Conservation (phyloP, 345 rosid species). For the Populus tremula region DNA sequence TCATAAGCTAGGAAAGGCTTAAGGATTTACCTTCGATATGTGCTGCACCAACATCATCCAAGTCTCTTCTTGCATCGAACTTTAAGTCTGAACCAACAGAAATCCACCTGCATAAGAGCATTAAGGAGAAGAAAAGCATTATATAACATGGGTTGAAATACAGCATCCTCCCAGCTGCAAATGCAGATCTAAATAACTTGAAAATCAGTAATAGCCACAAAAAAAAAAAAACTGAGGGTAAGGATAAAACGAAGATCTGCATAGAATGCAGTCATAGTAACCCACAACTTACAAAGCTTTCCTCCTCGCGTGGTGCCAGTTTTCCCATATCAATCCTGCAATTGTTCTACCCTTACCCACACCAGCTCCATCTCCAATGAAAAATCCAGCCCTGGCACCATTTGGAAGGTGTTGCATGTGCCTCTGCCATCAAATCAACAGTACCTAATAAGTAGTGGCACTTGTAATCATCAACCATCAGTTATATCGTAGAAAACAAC, state of each 20-base stretch:
- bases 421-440: conserved; percentile 54
- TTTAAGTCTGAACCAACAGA: conserved; percentile 97
- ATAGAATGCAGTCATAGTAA: conserved; percentile 13
- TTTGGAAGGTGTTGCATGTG: conserved; percentile 86
- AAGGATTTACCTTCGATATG: conserved; percentile 59
- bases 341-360: conserved; percentile 98
- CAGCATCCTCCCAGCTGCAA: not conserved
- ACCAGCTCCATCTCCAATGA: conserved; percentile 99
- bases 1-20: conserved; percentile 1
- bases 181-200: not conserved
- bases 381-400: conserved; percentile 89
- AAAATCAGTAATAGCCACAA: not conserved
- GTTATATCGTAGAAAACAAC: conserved; percentile 40
- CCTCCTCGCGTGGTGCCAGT: conserved; percentile 80
- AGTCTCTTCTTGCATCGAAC: conserved; percentile 93
- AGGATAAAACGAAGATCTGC: not conserved
- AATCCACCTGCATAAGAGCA: conserved; percentile 76
- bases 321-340: conserved; percentile 97
- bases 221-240: not conserved
- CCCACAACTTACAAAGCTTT: conserved; percentile 72
- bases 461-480: conserved; percentile 23
- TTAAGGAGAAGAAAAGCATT: conserved; percentile 15
- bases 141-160: conserved; percentile 5
- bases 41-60: conserved; percentile 92
- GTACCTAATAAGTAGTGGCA: conserved; percentile 26